A percentile compares a stretch with the other conserved stretches of the same genome.
phyloP scores from a whole-genome alignment of 176 grass and related monocot genomes.

The Hordeum vulgare region MorexV3_pseudomolecules_assembly NC_058520.1:45351174-45351673 shows the following conservation, averaged over 20 bases:
- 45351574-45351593: conserved; percentile 50
- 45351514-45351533: conserved; percentile 63
- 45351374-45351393: conserved; percentile 92
- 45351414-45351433: conserved; percentile 99
- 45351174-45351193: conserved; percentile 18
- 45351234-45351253: conserved; percentile 94
- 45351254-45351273: conserved; percentile 69
- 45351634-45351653: conserved; percentile 35
- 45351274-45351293: conserved; percentile 99
- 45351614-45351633: conserved; percentile 61
- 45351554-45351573: not conserved
- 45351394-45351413: conserved; percentile 81
- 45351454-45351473: conserved; percentile 97
- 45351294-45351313: conserved; percentile 93
- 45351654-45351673: conserved; percentile 75
- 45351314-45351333: conserved; percentile 78
- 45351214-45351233: conserved; percentile 95
- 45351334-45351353: conserved; percentile 92
- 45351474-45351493: conserved; percentile 67
- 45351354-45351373: conserved; percentile 88
- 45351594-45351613: conserved; percentile 71
- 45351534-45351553: conserved; percentile 61
- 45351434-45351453: conserved; percentile 91
- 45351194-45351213: conserved; percentile 50
- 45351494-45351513: conserved; percentile 99